These are phyloP conservation scores for Microbotryum lychnidis-dioicae DNA, from an alignment of 1,284 basidiomycete species.

Conservation along the genomic window DNA sequence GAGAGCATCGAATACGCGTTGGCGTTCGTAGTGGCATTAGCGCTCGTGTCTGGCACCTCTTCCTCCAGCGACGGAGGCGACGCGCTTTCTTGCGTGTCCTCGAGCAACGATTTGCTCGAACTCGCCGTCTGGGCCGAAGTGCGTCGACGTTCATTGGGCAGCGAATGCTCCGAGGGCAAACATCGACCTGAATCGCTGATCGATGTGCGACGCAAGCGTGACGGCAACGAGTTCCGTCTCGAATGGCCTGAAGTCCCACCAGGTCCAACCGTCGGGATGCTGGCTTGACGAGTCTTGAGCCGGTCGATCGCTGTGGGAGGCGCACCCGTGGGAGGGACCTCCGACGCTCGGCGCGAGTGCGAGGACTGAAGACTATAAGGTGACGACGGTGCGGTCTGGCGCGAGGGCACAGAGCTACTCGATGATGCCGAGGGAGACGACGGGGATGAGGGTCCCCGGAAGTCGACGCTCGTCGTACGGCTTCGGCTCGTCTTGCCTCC, in stretches of 20 bases:
- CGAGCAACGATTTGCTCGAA: conserved; percentile 7
- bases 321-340: conserved; percentile 64
- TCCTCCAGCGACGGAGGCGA: conserved; percentile 58
- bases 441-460: conserved; percentile 15
- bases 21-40: no score
- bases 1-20: no score
- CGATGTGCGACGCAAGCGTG: conserved; percentile 29
- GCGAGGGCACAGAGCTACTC: conserved; percentile 29
- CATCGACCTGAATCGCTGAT: conserved; percentile 8
- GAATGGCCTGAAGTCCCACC: conserved; percentile 9
- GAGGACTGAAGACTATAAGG: conserved; percentile 3
- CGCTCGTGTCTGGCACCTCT: no score
- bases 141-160: conserved; percentile 1
- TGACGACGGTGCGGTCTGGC: conserved; percentile 18
- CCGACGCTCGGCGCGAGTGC: conserved; percentile 18
- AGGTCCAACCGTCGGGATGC: conserved; percentile 2
- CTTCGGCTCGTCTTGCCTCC: conserved; percentile 4
- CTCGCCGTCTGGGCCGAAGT: conserved; percentile 11
- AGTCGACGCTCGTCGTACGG: conserved; percentile 17
- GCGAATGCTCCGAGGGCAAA: conserved; percentile 12
- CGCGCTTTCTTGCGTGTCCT: conserved; percentile 59
- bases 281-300: conserved; percentile 52
- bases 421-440: conserved; percentile 25
- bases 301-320: conserved; percentile 62
- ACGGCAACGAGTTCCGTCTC: conserved; percentile 32